Conservation (phyloP, 768 basidiomycete genomes). For the Russula griseocarnosa region DNA sequence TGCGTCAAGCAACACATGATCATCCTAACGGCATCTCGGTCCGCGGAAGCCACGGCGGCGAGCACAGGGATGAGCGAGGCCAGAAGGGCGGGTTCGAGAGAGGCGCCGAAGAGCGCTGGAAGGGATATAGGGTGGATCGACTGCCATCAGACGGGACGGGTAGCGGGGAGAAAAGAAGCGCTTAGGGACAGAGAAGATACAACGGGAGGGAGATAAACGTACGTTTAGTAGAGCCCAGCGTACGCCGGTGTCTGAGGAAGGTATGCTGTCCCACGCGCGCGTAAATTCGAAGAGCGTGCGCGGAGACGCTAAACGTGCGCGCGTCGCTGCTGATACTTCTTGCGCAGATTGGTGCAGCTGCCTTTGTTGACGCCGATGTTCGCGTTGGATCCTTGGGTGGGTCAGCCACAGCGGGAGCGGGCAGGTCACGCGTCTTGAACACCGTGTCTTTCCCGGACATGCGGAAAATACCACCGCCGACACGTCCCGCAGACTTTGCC, state of each 20-base stretch:
- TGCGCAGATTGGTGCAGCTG: conserved; percentile 2
- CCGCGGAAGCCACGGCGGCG: conserved; percentile 28
- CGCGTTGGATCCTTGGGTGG: not conserved
- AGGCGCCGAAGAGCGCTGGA: conserved; percentile 62
- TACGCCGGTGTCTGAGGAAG: conserved; percentile 36
- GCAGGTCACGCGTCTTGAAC: conserved; percentile 39
- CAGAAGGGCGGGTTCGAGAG: conserved; percentile 63
- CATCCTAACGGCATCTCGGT: conserved; percentile 25
- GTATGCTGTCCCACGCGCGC: conserved; percentile 50
- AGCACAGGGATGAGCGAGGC: conserved; percentile 55
- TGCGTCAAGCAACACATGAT: conserved; percentile 53
- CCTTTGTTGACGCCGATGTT: conserved; percentile 6
- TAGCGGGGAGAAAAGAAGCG: no score
- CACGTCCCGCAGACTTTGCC: conserved; percentile 37
- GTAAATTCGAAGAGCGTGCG: conserved; percentile 55
- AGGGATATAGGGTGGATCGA: conserved; percentile 51
- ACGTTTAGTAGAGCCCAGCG: conserved; percentile 61
- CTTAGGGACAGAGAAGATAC: not conserved
- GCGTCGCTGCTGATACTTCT: conserved; percentile 30
- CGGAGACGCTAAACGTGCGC: conserved; percentile 34
- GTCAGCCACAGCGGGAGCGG: not conserved
- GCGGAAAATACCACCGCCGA: conserved; percentile 73
- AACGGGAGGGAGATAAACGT: conserved; percentile 30
- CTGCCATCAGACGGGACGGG: conserved; percentile 34
- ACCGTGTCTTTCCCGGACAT: conserved; percentile 57